Evolutionary conservation across 805 yeast species (phyloP).

Genomic region (Candida incommunis): DNA sequence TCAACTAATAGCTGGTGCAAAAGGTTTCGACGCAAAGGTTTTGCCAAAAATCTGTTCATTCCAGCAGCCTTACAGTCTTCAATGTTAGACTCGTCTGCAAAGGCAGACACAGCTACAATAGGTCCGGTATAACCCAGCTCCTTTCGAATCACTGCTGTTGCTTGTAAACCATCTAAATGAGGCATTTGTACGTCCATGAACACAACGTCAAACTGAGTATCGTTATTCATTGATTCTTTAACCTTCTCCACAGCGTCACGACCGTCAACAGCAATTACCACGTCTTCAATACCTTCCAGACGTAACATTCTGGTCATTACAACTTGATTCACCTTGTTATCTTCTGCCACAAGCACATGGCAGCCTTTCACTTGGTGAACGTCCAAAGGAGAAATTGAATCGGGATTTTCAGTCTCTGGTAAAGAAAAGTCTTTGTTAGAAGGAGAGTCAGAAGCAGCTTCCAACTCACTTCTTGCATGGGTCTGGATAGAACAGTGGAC

Average conservation of each 20-base stretch:
- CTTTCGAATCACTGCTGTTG: constrained; percentile 59
- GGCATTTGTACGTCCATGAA: constrained; percentile 99
- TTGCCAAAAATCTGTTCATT: constrained; percentile 81
- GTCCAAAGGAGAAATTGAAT: background rate
- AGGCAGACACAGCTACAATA: constrained; percentile 89
- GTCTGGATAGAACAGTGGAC: constrained; percentile 7
- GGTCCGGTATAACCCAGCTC: constrained; percentile 52
- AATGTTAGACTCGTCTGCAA: constrained; percentile 84
- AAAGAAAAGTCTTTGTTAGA: background rate
- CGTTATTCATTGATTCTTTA: constrained; percentile 26
- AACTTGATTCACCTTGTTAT: constrained; percentile 86
- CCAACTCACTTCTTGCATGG: background rate
- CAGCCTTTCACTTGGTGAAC: background rate
- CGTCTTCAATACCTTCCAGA: constrained; percentile 61
- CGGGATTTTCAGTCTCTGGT: background rate
- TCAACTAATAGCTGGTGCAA: constrained; percentile 11
- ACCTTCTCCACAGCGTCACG: constrained; percentile 69
- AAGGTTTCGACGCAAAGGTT: constrained; percentile 37
- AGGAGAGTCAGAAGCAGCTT: background rate
- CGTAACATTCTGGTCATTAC: constrained; percentile 80
- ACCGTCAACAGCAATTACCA: constrained; percentile 81
- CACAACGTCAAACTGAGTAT: constrained; percentile 43
- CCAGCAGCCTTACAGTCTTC: constrained; percentile 76
- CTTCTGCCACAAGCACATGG: constrained; percentile 76
- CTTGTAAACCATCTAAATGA: constrained; percentile 72